Evolutionary conservation across 225 moss, liverwort and hornwort genomes (phyloP).

Genomic region (Anthoceros angustus): DNA sequence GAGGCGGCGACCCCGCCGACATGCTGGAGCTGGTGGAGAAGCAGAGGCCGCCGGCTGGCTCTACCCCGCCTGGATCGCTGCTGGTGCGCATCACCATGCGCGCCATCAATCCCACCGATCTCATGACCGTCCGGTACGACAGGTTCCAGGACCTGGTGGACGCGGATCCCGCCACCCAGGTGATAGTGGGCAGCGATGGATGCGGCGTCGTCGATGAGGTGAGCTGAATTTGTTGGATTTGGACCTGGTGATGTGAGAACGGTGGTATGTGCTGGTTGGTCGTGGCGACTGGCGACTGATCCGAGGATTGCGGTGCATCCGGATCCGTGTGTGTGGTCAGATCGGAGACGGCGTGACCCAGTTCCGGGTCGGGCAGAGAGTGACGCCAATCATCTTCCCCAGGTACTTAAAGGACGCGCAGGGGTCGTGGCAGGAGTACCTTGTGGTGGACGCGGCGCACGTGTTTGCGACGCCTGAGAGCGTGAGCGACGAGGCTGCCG

Average conservation of each 20-base stretch:
- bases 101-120: not conserved
- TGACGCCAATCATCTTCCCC: not conserved
- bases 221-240: not conserved
- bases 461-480: not conserved
- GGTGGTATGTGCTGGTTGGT: not conserved
- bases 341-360: not conserved
- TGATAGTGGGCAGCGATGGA: not conserved
- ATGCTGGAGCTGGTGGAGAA: slow-evolving; percentile 1
- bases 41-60: not conserved
- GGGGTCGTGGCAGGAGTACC: slow-evolving; percentile 1
- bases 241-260: not conserved
- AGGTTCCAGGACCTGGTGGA: not conserved
- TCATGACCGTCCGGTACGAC: not conserved
- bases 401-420: slow-evolving; percentile 3
- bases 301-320: not conserved
- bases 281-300: not conserved
- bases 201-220: not conserved
- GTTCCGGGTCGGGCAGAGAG: not conserved
- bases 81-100: not conserved
- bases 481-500: slow-evolving; percentile 13
- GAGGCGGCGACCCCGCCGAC: not conserved
- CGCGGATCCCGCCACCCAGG: not conserved
- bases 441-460: not conserved
- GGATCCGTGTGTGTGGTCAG: not conserved
- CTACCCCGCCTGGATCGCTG: not conserved